Base-by-base conservation (phyloP, 2,329 filamentous ascomycete species). In the Hypoxylon sp. region DNA sequence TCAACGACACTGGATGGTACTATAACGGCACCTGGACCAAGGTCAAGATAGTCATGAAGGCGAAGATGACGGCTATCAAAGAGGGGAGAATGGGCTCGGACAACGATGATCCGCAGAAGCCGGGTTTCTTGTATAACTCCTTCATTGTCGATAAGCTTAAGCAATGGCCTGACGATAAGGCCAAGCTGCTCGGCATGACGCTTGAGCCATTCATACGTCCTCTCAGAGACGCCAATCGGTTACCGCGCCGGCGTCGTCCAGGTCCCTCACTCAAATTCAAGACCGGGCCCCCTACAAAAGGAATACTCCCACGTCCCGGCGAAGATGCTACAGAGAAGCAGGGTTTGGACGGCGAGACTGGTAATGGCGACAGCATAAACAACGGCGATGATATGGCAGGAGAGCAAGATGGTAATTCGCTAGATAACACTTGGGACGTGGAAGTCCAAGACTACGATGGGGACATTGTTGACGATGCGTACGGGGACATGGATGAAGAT, bases 1-100 rank as follows among this genome's bases (percentile, higher is more conserved):
- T 76, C 4, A 67, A 77, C 38, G 78, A 78, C 32, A 89, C 90
- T 62, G 93, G 93, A 1, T 99, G 90, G 90, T 97, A 87, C 67
- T 83, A 87, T 57, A 88, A 87, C 50, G 91, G 91, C 4, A 86
- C 89, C 1, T 87, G 91, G 78, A 85, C 87, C 32, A 96, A 96
- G 67, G 86, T 87, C 32, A 91, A 92, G 63, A 85, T 88, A 2
- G 86, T 96, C 59, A 92, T 97, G 87, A 90, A 91, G 67, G 86
- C 87, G 37, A 97, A 96, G 72, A 86, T 96, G 65, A 78, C 86
- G 7, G 81, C 82, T 1, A 81, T 91, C 35, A 78, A 84, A 13
- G 81, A 82, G 34, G 76, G 78, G 6, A 76, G 81, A 17, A 72
- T 73, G 11, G 70, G 86, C 0, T 74, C 73, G 3, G 75, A 80